These are phyloP conservation scores for Quercus suber DNA, from an alignment of 306 rosid species.

Conservation along the genomic window DNA sequence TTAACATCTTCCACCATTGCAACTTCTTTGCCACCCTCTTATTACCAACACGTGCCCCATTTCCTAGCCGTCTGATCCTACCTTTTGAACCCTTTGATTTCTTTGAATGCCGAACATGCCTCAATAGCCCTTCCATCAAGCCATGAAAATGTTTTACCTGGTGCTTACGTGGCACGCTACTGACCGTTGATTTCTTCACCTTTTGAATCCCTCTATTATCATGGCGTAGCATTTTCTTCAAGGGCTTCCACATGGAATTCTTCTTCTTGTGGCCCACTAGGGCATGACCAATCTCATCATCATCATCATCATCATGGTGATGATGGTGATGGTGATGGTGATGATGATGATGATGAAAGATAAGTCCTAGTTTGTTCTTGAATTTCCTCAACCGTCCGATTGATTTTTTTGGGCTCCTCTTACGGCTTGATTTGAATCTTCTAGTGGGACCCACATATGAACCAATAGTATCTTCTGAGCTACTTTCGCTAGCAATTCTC, in stretches of 20 bases:
- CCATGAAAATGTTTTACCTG: conserved; percentile 56
- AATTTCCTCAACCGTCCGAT: conserved; percentile 49
- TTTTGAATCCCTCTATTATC: conserved; percentile 15
- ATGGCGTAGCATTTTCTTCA: conserved; percentile 36
- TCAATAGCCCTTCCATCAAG: conserved; percentile 50
- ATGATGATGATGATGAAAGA: conserved; percentile 81
- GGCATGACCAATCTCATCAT: not conserved
- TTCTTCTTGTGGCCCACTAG: not conserved
- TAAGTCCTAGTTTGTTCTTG: conserved; percentile 63
- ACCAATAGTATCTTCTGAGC: conserved; percentile 24
- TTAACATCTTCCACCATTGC: conserved; percentile 51
- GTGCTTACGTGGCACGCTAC: conserved; percentile 18
- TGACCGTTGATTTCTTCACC: conserved; percentile 22
- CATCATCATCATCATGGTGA: conserved; percentile 3
- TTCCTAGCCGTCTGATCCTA: conserved; percentile 2
- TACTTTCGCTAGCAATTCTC: conserved; percentile 22
- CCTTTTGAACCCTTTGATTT: conserved; percentile 13
- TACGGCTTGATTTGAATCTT: conserved; percentile 20
- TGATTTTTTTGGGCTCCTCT: conserved; percentile 20
- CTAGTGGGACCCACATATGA: conserved; percentile 15
- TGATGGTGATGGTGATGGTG: conserved; percentile 59
- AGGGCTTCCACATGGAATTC: conserved; percentile 43
- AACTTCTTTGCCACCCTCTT: conserved; percentile 33
- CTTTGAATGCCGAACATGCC: conserved; percentile 43
- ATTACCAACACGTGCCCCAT: conserved; percentile 18